Percentiles rank a stretch among this genome's conserved stretches.
Evolutionary conservation across 164 flowering plant species (phyloP).

Genomic region (Kingdonia uniflora): DNA sequence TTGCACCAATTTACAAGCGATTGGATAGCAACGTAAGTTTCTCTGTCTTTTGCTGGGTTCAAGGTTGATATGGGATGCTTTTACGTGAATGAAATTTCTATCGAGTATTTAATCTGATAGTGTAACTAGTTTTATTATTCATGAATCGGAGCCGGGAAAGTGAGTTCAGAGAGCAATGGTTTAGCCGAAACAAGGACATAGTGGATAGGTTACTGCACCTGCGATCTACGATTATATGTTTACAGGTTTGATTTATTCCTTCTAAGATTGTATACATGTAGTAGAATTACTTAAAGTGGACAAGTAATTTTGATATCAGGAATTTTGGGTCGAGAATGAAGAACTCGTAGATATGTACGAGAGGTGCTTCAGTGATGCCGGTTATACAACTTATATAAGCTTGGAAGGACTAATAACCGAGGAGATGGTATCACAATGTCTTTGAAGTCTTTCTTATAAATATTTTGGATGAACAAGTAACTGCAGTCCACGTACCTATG

Average conservation of each 20-base stretch:
- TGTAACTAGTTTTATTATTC: background rate
- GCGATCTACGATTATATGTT: constrained; percentile 18
- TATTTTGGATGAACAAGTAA: too few species aligned
- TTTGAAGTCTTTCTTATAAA: background rate
- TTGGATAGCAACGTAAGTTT: constrained; percentile 10
- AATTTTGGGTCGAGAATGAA: constrained; percentile 23
- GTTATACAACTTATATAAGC: constrained; percentile 20
- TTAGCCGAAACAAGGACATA: constrained; percentile 15
- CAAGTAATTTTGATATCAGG: too few species aligned
- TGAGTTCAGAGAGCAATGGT: constrained; percentile 18
- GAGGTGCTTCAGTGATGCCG: constrained; percentile 16
- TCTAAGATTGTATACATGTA: too few species aligned
- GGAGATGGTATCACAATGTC: constrained; percentile 18
- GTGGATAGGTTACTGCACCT: constrained; percentile 12
- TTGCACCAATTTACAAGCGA: constrained; percentile 25
- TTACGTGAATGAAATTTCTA: background rate
- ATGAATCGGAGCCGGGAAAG: constrained; percentile 15
- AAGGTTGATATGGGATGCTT: background rate
- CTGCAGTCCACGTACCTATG: too few species aligned
- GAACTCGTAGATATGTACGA: constrained; percentile 23
- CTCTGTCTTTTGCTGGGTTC: background rate
- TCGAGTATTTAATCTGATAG: background rate
- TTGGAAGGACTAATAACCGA: constrained; percentile 21
- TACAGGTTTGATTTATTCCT: too few species aligned
- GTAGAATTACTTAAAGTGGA: too few species aligned